Evolutionary conservation across 2,329 filamentous ascomycete species (phyloP).

Genomic region (Mollisiaceae sp.): DNA sequence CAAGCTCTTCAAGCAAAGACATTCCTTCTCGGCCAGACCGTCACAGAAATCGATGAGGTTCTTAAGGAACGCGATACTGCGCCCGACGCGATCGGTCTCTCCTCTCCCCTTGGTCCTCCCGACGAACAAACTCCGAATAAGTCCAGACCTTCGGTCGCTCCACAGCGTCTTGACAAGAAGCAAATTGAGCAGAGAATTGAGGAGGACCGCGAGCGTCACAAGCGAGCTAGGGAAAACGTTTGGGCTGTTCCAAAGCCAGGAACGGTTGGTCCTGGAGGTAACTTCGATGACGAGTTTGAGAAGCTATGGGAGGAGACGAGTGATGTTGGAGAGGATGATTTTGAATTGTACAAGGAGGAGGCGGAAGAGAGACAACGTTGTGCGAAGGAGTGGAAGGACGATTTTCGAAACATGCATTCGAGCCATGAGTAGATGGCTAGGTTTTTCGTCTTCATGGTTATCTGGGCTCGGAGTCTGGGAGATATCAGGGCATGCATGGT

Average conservation of each 20-base stretch:
- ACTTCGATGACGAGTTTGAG: slow-evolving; percentile 69
- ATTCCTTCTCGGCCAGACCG: slow-evolving; percentile 75
- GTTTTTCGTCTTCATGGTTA: not conserved
- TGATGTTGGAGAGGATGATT: slow-evolving; percentile 87
- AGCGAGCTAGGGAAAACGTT: slow-evolving; percentile 86
- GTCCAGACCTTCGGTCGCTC: not conserved
- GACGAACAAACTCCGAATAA: not conserved
- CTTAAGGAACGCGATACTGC: slow-evolving; percentile 68
- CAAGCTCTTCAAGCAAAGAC: slow-evolving; percentile 71
- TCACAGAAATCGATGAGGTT: slow-evolving; percentile 80
- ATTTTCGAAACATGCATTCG: slow-evolving; percentile 27
- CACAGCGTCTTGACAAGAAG: slow-evolving; percentile 71
- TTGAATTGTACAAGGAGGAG: slow-evolving; percentile 78
- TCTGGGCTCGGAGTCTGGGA: slow-evolving; percentile 1
- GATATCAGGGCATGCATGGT: not conserved
- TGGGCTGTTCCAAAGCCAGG: slow-evolving; percentile 75
- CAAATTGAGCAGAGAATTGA: slow-evolving; percentile 97
- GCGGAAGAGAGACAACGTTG: slow-evolving; percentile 41
- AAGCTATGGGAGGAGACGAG: slow-evolving; percentile 88
- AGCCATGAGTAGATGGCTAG: not conserved
- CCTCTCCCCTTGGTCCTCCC: slow-evolving; percentile 29
- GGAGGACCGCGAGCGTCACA: slow-evolving; percentile 94
- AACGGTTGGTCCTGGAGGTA: slow-evolving; percentile 41
- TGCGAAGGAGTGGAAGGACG: slow-evolving; percentile 37
- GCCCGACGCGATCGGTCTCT: slow-evolving; percentile 32